A percentile compares a stretch with the other conserved stretches of the same genome.
Conservation (phyloP, 352 stramenopile species). For the Phytophthora hybrid region DNA sequence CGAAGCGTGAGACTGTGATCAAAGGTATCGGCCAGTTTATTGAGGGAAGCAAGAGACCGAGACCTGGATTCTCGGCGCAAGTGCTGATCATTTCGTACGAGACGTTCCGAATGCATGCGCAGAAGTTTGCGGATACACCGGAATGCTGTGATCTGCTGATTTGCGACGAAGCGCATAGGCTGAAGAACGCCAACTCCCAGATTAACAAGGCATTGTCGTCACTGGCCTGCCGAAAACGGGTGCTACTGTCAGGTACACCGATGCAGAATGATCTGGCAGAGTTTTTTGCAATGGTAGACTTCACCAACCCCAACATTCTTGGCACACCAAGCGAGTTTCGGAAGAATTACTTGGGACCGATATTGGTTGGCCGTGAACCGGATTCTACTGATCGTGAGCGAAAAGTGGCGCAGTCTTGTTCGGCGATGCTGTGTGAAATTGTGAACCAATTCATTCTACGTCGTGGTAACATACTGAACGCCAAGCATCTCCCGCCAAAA, state of each 20-base stretch:
- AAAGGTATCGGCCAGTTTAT: slow-evolving; percentile 88
- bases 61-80: slow-evolving; percentile 63
- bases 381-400: slow-evolving; percentile 89
- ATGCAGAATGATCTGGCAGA: slow-evolving; percentile 99
- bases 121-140: slow-evolving; percentile 89
- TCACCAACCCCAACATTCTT: slow-evolving; percentile 89
- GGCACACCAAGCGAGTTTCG: slow-evolving; percentile 92
- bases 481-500: slow-evolving; percentile 98
- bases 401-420: slow-evolving; percentile 83
- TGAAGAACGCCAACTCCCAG: slow-evolving; percentile 98
- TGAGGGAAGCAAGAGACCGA: slow-evolving; percentile 74
- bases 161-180: slow-evolving; percentile 98
- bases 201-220: slow-evolving; percentile 85
- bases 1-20: slow-evolving; percentile 83
- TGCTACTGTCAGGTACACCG: slow-evolving; percentile 97
- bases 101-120: slow-evolving; percentile 94
- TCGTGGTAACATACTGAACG: slow-evolving; percentile 98
- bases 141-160: slow-evolving; percentile 96
- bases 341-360: slow-evolving; percentile 92
- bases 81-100: slow-evolving; percentile 92
- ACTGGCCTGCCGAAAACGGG: slow-evolving; percentile 90
- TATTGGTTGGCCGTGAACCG: slow-evolving; percentile 91
- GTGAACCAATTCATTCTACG: slow-evolving; percentile 99
- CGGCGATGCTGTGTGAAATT: slow-evolving; percentile 95
- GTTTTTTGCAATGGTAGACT: slow-evolving; percentile 98